Base-by-base conservation (phyloP, 495 filamentous ascomycete genomes). In the Tuber magnatum region DNA sequence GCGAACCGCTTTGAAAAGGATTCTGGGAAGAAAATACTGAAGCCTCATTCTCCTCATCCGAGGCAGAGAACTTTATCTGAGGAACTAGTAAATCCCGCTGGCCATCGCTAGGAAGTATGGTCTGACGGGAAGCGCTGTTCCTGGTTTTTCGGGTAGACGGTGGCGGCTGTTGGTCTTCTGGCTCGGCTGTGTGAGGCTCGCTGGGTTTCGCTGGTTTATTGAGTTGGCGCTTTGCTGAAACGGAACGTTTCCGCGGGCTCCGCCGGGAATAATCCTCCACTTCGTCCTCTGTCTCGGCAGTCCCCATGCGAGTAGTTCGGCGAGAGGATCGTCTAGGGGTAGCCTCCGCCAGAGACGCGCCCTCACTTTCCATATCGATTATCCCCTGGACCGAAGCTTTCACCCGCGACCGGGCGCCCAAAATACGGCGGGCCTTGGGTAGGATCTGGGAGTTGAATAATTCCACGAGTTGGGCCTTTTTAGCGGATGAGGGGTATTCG, bases 341-440 rank as follows among this genome's bases (percentile, higher is more conserved):
- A 12, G 71, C 80, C 61, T 71, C 78, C 18, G 71, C 70, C 28
- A 48, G 46, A 32, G 79, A 83, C 85, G 89, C 84, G 86, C 90
- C 75, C 83, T 90, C 82, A 82, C 87, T 88, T 90, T 97, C 89
- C 40, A 90, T 87, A 90, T 98, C 90, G 42, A 91, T 89, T 73
- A 99, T 99, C 40, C 96, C 96, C 80, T 86, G 89, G 80, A 92
- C 92, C 8, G 91, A 92, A 61, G 93, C 88, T 85, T 91, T 91
- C 20, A 92, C 93, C 43, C 90, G 87, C 43, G 91, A 89, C 76
- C 91, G 89, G 38, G 90, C 88, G n/a, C 88, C 87, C 41, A 96
- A 85, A 22, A 97, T 88, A 81, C 90, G 92, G 76, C 87, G 88
- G 9, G 93, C 90, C 79, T 92, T 89, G 1, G 95, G 92, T 12